Conservation (phyloP, 768 basidiomycete genomes). For the Xerocomellus intermedius region DNA sequence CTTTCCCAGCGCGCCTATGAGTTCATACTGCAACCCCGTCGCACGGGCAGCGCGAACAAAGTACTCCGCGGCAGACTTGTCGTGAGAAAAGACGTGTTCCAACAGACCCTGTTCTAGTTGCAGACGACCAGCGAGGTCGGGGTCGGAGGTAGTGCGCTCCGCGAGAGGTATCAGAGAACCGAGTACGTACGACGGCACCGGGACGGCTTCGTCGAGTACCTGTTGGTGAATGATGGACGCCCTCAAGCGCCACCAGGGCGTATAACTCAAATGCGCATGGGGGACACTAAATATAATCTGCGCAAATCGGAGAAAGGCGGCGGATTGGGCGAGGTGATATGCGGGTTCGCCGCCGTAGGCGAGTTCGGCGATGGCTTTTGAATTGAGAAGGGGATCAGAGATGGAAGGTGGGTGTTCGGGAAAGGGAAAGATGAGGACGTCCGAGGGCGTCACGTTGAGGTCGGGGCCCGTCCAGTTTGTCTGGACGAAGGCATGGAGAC, state of each 20-base stretch:
- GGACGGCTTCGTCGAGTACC: conserved; percentile 76
- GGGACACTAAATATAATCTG: conserved; percentile 61
- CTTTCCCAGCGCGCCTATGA: conserved; percentile 91
- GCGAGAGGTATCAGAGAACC: conserved; percentile 43
- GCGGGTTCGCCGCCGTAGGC: conserved; percentile 90
- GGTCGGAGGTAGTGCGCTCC: conserved; percentile 43
- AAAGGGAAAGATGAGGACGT: conserved; percentile 41
- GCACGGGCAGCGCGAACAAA: conserved; percentile 78
- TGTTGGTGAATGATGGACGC: conserved; percentile 69
- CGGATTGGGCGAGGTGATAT: conserved; percentile 78
- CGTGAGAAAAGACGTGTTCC: conserved; percentile 72
- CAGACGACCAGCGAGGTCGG: conserved; percentile 66
- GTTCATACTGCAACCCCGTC: conserved; percentile 80
- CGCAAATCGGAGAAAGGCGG: conserved; percentile 73
- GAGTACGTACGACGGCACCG: conserved; percentile 45
- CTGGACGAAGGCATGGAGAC: conserved; percentile 88
- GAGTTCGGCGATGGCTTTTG: conserved; percentile 69
- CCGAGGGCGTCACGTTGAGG: conserved; percentile 53
- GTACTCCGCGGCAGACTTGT: conserved; percentile 71
- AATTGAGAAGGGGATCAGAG: conserved; percentile 55
- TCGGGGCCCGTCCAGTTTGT: conserved; percentile 96
- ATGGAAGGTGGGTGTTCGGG: conserved; percentile 24
- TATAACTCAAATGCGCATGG: conserved; percentile 48
- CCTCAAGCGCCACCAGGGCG: conserved; percentile 85
- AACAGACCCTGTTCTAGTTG: conserved; percentile 76